These are phyloP conservation scores for Pseudogymnoascus sp. DNA, from an alignment of 2,329 filamentous ascomycete species.

Conservation along the genomic window DNA sequence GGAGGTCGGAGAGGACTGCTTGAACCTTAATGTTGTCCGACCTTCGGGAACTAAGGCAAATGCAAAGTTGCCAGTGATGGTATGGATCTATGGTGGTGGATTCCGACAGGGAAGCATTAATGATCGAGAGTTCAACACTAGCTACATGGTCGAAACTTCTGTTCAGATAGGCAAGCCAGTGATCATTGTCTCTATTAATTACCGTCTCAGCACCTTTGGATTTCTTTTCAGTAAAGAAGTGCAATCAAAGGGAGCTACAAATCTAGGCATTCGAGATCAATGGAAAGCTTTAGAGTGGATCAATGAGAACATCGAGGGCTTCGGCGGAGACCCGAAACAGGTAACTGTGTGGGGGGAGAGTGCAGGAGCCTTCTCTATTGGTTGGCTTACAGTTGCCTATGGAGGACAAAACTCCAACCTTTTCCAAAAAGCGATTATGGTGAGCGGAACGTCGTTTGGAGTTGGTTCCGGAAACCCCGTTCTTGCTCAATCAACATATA, in stretches of 20 bases:
- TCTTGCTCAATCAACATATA: constrained; percentile 32
- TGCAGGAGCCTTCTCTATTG: constrained; percentile 58
- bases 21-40: constrained; percentile 44
- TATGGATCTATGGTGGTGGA: constrained; percentile 56
- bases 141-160: constrained; percentile 36
- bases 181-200: constrained; percentile 50
- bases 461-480: background rate
- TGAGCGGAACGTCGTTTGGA: constrained; percentile 37
- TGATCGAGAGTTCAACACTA: constrained; percentile 49
- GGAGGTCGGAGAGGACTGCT: constrained; percentile 39
- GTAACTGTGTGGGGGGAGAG: constrained; percentile 55
- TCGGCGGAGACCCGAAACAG: constrained; percentile 51
- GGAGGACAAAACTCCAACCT: constrained; percentile 29
- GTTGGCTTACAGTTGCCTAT: constrained; percentile 53
- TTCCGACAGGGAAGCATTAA: constrained; percentile 49
- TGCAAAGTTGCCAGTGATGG: constrained; percentile 39
- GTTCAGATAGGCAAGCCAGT: constrained; percentile 31
- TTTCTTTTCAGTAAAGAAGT: constrained; percentile 48
- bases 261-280: constrained; percentile 58
- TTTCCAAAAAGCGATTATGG: constrained; percentile 47
- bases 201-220: constrained; percentile 57
- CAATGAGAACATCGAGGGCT: constrained; percentile 47
- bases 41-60: constrained; percentile 22
- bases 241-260: constrained; percentile 43
- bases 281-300: constrained; percentile 52